Conservation (phyloP, 495 filamentous ascomycete genomes). For the Jackrogersella multiformis region DNA sequence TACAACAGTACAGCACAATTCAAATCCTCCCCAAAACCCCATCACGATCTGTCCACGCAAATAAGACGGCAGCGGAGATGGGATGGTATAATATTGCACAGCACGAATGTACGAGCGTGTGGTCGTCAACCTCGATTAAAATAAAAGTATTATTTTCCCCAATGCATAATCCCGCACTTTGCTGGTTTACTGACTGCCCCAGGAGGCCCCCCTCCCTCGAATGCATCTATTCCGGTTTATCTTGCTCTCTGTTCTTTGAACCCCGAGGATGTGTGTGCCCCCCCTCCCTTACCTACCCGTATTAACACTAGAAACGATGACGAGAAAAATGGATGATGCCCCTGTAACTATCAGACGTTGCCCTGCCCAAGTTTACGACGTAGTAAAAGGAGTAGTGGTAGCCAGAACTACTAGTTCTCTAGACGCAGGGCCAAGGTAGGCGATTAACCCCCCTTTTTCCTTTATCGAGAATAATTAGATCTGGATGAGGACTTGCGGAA, state of each 20-base stretch:
- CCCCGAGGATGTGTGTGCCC: background rate
- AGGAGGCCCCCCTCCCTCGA: background rate
- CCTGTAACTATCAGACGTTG: background rate
- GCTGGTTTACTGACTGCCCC: slow-evolving; percentile 6
- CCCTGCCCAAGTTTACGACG: background rate
- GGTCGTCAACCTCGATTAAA: background rate
- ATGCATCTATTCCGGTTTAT: slow-evolving; percentile 11
- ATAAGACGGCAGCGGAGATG: too few species aligned
- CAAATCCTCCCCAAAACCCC: too few species aligned
- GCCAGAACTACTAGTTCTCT: background rate
- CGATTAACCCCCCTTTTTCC: background rate
- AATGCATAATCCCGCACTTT: too few species aligned
- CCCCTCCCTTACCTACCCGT: too few species aligned
- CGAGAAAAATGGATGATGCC: background rate
- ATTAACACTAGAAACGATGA: background rate
- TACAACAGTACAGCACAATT: too few species aligned
- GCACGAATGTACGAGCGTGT: too few species aligned
- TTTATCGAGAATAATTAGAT: background rate
- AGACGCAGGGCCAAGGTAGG: background rate
- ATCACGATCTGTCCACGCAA: too few species aligned
- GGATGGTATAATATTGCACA: too few species aligned
- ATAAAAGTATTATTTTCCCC: background rate
- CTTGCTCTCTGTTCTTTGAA: background rate
- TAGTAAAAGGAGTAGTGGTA: background rate
- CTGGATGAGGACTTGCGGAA: too few species aligned